A percentile compares a stretch with the other conserved stretches of the same genome.
Conservation (phyloP, 2,329 filamentous ascomycete genomes). For the Dryadomyces quercus-mongolicae region DNA sequence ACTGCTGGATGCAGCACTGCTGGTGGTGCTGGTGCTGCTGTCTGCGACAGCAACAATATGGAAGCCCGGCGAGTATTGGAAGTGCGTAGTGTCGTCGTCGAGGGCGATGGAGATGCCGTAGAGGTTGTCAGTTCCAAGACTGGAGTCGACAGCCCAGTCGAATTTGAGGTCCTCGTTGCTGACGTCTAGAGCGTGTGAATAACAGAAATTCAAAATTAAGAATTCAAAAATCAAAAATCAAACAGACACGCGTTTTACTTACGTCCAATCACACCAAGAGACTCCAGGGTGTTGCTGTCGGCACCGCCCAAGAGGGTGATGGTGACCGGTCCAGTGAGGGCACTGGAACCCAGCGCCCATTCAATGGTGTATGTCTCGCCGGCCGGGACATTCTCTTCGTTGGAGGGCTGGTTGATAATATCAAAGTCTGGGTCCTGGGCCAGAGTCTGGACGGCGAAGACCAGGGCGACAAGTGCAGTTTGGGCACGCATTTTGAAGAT, state of each 20-base stretch:
- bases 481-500: too few species aligned
- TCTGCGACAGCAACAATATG: slow-evolving; percentile 27
- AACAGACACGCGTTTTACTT: background rate
- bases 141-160: slow-evolving; percentile 36
- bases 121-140: slow-evolving; percentile 25
- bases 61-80: slow-evolving; percentile 54
- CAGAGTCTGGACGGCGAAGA: slow-evolving; percentile 17
- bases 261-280: slow-evolving; percentile 3
- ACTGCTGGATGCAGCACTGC: background rate
- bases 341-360: slow-evolving; percentile 29
- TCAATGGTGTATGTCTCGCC: slow-evolving; percentile 36
- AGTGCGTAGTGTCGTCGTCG: slow-evolving; percentile 31
- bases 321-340: slow-evolving; percentile 29
- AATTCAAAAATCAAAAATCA: background rate
- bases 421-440: slow-evolving; percentile 41
- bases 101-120: slow-evolving; percentile 46
- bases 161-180: slow-evolving; percentile 31
- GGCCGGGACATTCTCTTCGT: slow-evolving; percentile 28
- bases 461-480: background rate
- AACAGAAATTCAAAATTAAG: too few species aligned
- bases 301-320: slow-evolving; percentile 44
- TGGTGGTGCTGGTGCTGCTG: background rate
- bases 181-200: slow-evolving; percentile 19
- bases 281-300: slow-evolving; percentile 24
- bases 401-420: slow-evolving; percentile 32